phyloP scores from a whole-genome alignment of 2,329 filamentous ascomycete species.

The Botryotinia narcissicola region DNA sequence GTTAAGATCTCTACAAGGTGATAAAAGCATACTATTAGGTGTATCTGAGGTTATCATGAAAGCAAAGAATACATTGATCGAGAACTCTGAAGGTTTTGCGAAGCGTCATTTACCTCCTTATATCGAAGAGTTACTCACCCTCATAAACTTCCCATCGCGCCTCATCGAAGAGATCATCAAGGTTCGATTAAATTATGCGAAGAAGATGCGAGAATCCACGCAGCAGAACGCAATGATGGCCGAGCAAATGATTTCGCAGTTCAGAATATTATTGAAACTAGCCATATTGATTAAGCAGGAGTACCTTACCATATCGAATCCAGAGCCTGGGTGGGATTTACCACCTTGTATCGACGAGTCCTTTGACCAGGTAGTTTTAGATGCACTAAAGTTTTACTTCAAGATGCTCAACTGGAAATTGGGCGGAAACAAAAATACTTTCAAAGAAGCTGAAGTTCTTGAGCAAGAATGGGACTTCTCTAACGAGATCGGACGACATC shows the following conservation, averaged over 20 bases:
- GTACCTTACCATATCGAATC: constrained; percentile 78
- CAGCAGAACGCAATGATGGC: constrained; percentile 92
- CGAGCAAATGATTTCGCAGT: constrained; percentile 96
- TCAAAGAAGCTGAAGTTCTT: constrained; percentile 96
- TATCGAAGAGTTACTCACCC: constrained; percentile 89
- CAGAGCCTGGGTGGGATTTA: constrained; percentile 90
- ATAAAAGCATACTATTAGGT: constrained; percentile 79
- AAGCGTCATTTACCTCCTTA: constrained; percentile 91
- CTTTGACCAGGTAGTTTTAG: constrained; percentile 87
- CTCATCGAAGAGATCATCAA: constrained; percentile 96
- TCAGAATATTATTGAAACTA: constrained; percentile 87
- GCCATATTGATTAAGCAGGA: constrained; percentile 91
- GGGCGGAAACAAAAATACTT: constrained; percentile 96
- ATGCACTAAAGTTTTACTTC: constrained; percentile 96
- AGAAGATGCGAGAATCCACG: constrained; percentile 91
- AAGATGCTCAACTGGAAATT: constrained; percentile 98
- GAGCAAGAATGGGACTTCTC: constrained; percentile 98
- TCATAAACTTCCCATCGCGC: constrained; percentile 96
- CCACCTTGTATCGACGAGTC: constrained; percentile 96
- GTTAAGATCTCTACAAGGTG: constrained; percentile 83
- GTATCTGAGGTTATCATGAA: constrained; percentile 88
- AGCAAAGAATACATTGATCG: constrained; percentile 86
- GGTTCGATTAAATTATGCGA: constrained; percentile 85
- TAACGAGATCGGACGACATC: constrained; percentile 84
- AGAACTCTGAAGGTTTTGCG: constrained; percentile 79